phyloP scores from a whole-genome alignment of 768 basidiomycete species.

The Podaxis sp. region DNA sequence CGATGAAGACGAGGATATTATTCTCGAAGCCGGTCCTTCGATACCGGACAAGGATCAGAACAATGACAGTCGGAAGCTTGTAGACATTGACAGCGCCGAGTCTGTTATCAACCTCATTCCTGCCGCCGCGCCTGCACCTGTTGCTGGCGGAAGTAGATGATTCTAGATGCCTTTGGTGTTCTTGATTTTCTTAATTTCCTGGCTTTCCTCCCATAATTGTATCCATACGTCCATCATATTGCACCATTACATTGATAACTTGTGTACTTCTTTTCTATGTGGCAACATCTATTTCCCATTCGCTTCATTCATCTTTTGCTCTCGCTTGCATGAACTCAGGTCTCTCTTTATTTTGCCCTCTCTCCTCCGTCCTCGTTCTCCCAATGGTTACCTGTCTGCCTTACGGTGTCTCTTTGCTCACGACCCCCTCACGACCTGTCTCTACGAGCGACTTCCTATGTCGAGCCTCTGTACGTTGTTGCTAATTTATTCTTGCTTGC shows the following conservation, averaged over 20 bases:
- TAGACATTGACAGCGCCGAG: conserved; percentile 5
- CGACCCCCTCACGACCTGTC: neutral
- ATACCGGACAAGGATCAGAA: conserved; percentile 5
- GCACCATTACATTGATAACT: neutral
- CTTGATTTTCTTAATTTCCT: neutral
- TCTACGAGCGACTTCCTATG: neutral
- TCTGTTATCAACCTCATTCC: conserved; percentile 1
- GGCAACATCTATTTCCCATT: neutral
- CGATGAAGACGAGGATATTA: conserved; percentile 67
- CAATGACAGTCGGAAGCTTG: neutral
- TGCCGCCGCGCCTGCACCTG: neutral
- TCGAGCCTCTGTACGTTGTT: no score
- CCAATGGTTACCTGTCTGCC: neutral
- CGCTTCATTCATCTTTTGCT: neutral
- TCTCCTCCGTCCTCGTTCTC: neutral
- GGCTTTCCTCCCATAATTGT: neutral
- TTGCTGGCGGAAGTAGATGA: conserved; percentile 1
- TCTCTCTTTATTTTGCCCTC: neutral
- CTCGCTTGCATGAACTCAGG: neutral
- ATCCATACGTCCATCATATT: neutral
- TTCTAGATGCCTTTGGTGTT: neutral
- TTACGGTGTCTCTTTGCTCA: neutral
- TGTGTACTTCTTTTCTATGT: neutral
- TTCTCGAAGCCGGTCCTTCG: conserved; percentile 69
- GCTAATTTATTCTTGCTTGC: no score